Evolutionary conservation across 1,139 yeast species (phyloP).

Genomic region (Suhomyces bokatorum): DNA sequence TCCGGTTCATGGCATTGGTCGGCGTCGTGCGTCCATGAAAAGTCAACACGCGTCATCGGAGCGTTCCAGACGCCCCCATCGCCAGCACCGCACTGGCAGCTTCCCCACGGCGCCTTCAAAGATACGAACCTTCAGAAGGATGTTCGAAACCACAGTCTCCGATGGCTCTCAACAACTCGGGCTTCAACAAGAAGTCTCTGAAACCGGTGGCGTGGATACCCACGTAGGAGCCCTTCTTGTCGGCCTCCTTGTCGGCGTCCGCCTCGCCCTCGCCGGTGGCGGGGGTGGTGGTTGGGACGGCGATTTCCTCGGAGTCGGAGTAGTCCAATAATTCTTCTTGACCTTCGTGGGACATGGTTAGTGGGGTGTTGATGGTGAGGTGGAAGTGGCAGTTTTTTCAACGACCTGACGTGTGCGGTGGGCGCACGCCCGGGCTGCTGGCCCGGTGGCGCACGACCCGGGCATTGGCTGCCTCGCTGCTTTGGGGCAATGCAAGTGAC

Average conservation of each 20-base stretch:
- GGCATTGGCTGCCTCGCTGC: too few species aligned
- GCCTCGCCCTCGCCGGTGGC: constrained; percentile 53
- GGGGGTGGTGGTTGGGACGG: constrained; percentile 69
- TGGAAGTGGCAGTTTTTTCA: constrained; percentile 7
- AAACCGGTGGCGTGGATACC: constrained; percentile 98
- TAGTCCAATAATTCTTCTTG: constrained; percentile 99
- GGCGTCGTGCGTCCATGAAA: too few species aligned
- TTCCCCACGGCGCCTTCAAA: too few species aligned
- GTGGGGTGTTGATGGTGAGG: constrained; percentile 4
- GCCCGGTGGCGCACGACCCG: constrained; percentile 6
- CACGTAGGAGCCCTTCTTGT: constrained; percentile 95
- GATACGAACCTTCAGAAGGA: constrained; percentile 93
- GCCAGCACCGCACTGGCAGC: too few species aligned
- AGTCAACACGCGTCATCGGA: too few species aligned
- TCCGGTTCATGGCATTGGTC: too few species aligned
- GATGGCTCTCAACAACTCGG: constrained; percentile 94
- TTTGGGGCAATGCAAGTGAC: too few species aligned
- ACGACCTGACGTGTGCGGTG: constrained; percentile 5
- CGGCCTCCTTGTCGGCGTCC: constrained; percentile 53
- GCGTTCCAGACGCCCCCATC: too few species aligned
- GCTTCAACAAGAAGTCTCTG: constrained; percentile 95
- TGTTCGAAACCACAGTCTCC: constrained; percentile 99
- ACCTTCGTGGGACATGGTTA: constrained; percentile 80
- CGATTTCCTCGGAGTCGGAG: constrained; percentile 96
- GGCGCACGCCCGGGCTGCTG: background rate